A percentile compares a stretch with the other conserved stretches of the same genome.
Conservation (phyloP, 495 filamentous ascomycete species). For the Amniculicola lignicola region DNA sequence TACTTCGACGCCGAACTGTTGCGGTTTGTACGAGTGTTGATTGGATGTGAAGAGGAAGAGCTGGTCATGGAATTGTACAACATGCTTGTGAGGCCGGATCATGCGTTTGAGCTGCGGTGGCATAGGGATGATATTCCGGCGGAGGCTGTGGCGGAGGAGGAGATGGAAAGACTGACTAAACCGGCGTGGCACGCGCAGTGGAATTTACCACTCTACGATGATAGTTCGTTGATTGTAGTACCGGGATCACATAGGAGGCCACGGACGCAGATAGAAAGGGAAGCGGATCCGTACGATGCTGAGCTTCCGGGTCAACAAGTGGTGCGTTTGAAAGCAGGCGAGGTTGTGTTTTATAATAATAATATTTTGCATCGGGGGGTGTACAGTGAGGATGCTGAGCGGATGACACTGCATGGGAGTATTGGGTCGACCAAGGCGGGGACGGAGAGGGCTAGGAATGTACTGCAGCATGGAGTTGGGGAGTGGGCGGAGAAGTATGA, state of each 20-base stretch:
- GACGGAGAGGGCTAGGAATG: conserved; percentile 63
- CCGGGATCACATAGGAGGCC: conserved; percentile 67
- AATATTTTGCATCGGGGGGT: conserved; percentile 80
- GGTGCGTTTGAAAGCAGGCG: conserved; percentile 65
- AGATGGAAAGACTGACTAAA: conserved; percentile 40
- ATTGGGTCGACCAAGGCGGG: conserved; percentile 60
- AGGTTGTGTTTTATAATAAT: conserved; percentile 82
- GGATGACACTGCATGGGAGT: conserved; percentile 80
- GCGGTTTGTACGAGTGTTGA: conserved; percentile 53
- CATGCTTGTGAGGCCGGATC: conserved; percentile 65
- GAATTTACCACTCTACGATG: conserved; percentile 69
- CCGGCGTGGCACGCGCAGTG: conserved; percentile 64
- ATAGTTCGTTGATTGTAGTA: conserved; percentile 64
- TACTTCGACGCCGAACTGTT: conserved; percentile 68
- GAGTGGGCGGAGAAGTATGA: conserved; percentile 61
- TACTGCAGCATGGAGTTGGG: conserved; percentile 81
- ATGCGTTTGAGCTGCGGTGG: conserved; percentile 68
- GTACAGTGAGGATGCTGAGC: conserved; percentile 56
- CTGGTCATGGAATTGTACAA: conserved; percentile 83
- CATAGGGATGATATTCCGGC: conserved; percentile 73
- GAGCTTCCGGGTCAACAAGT: conserved; percentile 58
- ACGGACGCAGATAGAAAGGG: conserved; percentile 62
- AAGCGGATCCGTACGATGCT: conserved; percentile 56
- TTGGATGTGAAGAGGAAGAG: conserved; percentile 47
- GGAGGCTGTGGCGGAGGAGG: conserved; percentile 54